Evolutionary conservation across 495 filamentous ascomycete genomes (phyloP), one percentile per base, ranked within the genome.

Genomic region (Hypoxylon intermedium): DNA sequence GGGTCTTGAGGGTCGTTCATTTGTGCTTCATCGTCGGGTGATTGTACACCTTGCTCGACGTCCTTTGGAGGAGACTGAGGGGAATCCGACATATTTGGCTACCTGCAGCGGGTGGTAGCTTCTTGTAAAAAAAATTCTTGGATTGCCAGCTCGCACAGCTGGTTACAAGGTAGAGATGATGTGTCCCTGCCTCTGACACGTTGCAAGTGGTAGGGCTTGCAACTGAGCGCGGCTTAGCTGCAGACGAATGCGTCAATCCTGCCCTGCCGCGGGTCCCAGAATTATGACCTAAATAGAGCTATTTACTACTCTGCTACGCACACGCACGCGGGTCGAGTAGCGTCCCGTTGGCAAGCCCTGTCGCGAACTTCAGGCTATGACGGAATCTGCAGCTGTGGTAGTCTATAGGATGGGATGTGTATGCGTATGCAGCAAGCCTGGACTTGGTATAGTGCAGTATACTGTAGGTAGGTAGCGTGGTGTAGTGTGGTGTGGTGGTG

Each of bases 1-100:
- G 81, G 81, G 77, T 85, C 82, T 68, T 80, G 77, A 73, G 75
- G 75, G 68, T 83, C 81, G 70, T 82, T 82, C 80, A 83, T 82
- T 78, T 81, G 78, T 78, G 76, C 78, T 75, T 81, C 82, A 74
- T 96, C 91, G 79, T 95, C 91, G 82, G 89, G 87, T 81, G 93
- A 96, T 82, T 91, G 90, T 83, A 83, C 87, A 87, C 89, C 89
- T 82, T 87, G 87, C 83, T 96, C 93, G 79, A 90, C 87, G 74
- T 95, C 91, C 83, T 96, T 94, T 71, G 92, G 86, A 82, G 91
- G 90, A 84, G 90, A 90, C 83, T 89, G 89, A 78, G 91, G 90
- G 85, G 90, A 91, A 81, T 90, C 91, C 83, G 93, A 94, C 92
- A 96, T 97, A 87, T 85, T 82, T 83, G 82, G 82, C 78, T 81